These are phyloP conservation scores for Diaporthe sp. DNA, from an alignment of 2,329 filamentous ascomycete genomes.

Conservation along the genomic window DNA sequence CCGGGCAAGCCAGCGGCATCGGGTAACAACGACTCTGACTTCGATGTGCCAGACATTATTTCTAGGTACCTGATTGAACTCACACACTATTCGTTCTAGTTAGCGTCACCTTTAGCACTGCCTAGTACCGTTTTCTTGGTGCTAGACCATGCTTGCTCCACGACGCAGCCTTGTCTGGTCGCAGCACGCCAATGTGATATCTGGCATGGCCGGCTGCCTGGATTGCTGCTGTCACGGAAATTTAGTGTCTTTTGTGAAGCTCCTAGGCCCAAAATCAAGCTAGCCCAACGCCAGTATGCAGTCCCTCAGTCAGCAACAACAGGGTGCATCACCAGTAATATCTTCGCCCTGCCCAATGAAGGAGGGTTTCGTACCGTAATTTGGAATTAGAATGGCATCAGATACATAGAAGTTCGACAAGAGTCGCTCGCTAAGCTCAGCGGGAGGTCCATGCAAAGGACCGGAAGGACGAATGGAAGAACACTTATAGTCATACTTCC, in stretches of 20 bases:
- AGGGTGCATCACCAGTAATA: slow-evolving; percentile 33
- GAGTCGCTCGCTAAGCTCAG: neutral
- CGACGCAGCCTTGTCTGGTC: neutral
- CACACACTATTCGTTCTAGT: neutral
- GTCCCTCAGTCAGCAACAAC: slow-evolving; percentile 14
- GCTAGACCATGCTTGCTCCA: neutral
- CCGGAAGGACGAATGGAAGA: neutral
- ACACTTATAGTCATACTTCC: neutral
- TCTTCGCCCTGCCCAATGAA: neutral
- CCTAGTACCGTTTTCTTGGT: neutral
- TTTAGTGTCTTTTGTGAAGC: neutral
- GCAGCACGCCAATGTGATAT: neutral
- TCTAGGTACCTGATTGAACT: neutral
- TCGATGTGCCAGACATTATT: neutral
- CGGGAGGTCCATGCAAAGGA: neutral
- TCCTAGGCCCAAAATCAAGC: neutral
- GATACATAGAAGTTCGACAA: neutral
- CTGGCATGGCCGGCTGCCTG: too few relatives aligned
- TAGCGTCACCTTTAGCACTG: neutral
- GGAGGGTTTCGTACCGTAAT: neutral
- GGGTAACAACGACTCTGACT: neutral
- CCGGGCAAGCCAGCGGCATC: neutral
- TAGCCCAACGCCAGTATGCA: slow-evolving; percentile 21
- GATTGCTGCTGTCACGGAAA: neutral
- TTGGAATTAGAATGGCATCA: slow-evolving; percentile 15